Evolutionary conservation across 306 rosid species (phyloP).

Genomic region (Malus sylvestris): DNA sequence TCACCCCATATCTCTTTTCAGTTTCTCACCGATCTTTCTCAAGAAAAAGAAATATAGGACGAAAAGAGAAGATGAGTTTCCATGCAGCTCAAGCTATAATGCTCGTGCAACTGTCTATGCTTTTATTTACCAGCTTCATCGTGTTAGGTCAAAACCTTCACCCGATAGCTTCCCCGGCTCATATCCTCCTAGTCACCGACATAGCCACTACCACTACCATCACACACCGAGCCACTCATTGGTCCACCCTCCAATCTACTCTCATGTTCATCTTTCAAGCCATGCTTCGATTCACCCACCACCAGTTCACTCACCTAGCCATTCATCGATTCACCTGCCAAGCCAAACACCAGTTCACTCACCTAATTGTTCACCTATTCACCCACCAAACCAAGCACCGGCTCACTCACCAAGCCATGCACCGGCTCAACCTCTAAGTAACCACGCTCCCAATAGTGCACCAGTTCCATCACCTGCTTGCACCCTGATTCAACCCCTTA

Average conservation of each 20-base stretch:
- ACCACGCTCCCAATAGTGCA: slow-evolving; percentile 2
- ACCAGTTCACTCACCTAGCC: too few species aligned
- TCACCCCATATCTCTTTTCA: too few species aligned
- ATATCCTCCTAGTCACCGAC: slow-evolving; percentile 13
- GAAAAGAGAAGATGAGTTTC: slow-evolving; percentile 5
- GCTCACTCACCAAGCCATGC: not conserved
- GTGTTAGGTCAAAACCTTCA: slow-evolving; percentile 13
- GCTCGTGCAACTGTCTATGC: not conserved
- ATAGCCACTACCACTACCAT: slow-evolving; percentile 8
- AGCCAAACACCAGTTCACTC: slow-evolving; percentile 10
- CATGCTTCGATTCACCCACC: too few species aligned
- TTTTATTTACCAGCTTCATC: slow-evolving; percentile 11
- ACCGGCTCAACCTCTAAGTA: slow-evolving; percentile 6
- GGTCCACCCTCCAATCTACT: too few species aligned
- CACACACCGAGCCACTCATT: too few species aligned
- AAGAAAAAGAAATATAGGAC: not conserved
- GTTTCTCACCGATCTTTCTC: too few species aligned
- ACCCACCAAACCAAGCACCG: not conserved
- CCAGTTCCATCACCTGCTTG: not conserved
- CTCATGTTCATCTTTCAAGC: too few species aligned
- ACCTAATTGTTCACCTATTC: too few species aligned
- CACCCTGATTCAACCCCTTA: not conserved
- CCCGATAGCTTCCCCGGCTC: not conserved
- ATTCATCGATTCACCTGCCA: not conserved
- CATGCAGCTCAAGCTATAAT: not conserved